These are phyloP conservation scores for Polymyxa betae DNA, from an alignment of 208 protist genomes.

Conservation along the genomic window DNA sequence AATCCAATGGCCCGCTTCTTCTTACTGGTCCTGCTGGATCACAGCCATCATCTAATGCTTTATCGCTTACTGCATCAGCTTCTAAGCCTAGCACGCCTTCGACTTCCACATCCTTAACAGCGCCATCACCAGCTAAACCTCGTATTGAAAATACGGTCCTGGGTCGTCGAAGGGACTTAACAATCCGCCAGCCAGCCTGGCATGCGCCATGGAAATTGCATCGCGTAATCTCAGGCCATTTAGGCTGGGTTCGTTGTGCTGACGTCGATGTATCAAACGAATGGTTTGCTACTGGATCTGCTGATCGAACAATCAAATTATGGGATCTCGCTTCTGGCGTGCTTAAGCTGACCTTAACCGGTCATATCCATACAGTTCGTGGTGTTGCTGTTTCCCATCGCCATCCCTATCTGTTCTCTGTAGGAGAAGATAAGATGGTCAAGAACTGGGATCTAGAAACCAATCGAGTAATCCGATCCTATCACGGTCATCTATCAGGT, in stretches of 20 bases:
- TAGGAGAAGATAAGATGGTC: constrained; percentile 93
- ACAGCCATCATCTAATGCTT: background rate
- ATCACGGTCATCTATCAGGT: constrained; percentile 92
- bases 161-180: background rate
- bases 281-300: constrained; percentile 96
- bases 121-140: background rate
- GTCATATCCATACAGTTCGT: constrained; percentile 86
- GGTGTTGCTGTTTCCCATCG: constrained; percentile 79
- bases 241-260: constrained; percentile 92
- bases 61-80: background rate
- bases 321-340: constrained; percentile 78
- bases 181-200: constrained; percentile 64
- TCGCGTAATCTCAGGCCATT: constrained; percentile 81
- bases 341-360: constrained; percentile 97
- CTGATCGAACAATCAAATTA: constrained; percentile 96
- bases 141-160: background rate
- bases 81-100: too few species aligned
- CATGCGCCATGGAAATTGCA: constrained; percentile 91
- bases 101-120: background rate
- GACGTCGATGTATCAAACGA: constrained; percentile 96
- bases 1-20: background rate
- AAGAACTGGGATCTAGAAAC: constrained; percentile 98
- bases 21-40: background rate
- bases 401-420: constrained; percentile 97
- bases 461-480: constrained; percentile 83